Base-by-base conservation (phyloP, 2,329 filamentous ascomycete genomes). In the Fusarium albosuccineum region DNA sequence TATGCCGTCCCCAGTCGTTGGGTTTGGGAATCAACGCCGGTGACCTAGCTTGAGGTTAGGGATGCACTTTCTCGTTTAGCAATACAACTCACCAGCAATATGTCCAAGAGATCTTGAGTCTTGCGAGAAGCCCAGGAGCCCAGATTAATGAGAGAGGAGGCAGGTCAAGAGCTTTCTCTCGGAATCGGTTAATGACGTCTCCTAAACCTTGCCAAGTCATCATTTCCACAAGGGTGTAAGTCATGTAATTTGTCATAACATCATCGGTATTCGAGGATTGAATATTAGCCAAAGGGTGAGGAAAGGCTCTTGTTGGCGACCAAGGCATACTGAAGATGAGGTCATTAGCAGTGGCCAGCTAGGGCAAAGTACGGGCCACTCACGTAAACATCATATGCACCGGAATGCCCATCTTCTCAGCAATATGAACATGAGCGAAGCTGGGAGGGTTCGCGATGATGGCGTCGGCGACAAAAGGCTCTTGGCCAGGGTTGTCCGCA, bases 201-300 rank as follows among this genome's bases (percentile, higher is more conserved):
- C 94, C 94, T 5, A 97, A 81, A 0, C 93, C 94, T 78, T 97
- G 93, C 93, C 93, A 97, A 10, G 94, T 94, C 85, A 97, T 89
- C 87, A 97, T 92, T 70, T 97, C 94, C 3, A 97, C 91, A 17
- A 97, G 82, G 1, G 91, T 89, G 72, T 97, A 97, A 0, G 91
- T 92, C 58, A 97, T 84, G 73, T 92, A 95, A 71, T 96, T 97
- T 1, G 92, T 91, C 60, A 93, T 85, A n/a, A 87, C 87, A 6
- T 88, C 84, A 71, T 96, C 92, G 1, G 91, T 91, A 70, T 93
- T 93, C 1, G 90, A 88, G 2, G 88, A 89, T 65, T 92, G 87
- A 58, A 97, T 90, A 67, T 96, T 95, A 0, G 93, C 93, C 26
- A 97, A 82, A 0, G 94, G 94, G 72, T 97, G 94, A 1, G 93